Percentiles rank a stretch among this genome's conserved stretches.
These are phyloP conservation scores for Phytophthora citricola DNA, from an alignment of 352 stramenopile species.

Conservation along the genomic window DNA sequence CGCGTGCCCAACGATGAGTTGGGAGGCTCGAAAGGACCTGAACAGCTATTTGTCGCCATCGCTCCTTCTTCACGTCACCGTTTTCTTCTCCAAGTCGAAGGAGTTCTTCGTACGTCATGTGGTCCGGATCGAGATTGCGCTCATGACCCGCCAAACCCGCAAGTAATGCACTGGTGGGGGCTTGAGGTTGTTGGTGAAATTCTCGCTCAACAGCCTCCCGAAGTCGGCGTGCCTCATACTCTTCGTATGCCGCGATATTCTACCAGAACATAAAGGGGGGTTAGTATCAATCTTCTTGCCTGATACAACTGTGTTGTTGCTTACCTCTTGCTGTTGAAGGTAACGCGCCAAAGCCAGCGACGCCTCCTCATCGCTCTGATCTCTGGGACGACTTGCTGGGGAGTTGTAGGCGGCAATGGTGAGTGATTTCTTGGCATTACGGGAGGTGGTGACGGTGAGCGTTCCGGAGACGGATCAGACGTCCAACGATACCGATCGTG, in stretches of 20 bases:
- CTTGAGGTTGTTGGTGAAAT: constrained; percentile 13
- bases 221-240: constrained; percentile 56
- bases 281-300: constrained; percentile 1
- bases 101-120: constrained; percentile 86
- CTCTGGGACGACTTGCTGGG: constrained; percentile 23
- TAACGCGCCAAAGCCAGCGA: constrained; percentile 72
- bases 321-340: constrained; percentile 77
- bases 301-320: background rate
- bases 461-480: constrained; percentile 25
- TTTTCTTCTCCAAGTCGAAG: constrained; percentile 72
- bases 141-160: constrained; percentile 21
- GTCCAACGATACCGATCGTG: constrained; percentile 32
- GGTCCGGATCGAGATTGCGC: constrained; percentile 69
- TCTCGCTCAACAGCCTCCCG: constrained; percentile 28
- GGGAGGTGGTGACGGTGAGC: constrained; percentile 20
- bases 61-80: constrained; percentile 80
- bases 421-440: constrained; percentile 25
- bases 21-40: constrained; percentile 72
- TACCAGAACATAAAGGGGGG: constrained; percentile 23
- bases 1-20: constrained; percentile 60
- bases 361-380: constrained; percentile 59
- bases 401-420: constrained; percentile 20
- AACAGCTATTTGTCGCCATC: constrained; percentile 67
- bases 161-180: constrained; percentile 11
- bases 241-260: constrained; percentile 77